Evolutionary conservation across 192 early-diverging fungal species (phyloP).

Genomic region (Backusella psychrophila): DNA sequence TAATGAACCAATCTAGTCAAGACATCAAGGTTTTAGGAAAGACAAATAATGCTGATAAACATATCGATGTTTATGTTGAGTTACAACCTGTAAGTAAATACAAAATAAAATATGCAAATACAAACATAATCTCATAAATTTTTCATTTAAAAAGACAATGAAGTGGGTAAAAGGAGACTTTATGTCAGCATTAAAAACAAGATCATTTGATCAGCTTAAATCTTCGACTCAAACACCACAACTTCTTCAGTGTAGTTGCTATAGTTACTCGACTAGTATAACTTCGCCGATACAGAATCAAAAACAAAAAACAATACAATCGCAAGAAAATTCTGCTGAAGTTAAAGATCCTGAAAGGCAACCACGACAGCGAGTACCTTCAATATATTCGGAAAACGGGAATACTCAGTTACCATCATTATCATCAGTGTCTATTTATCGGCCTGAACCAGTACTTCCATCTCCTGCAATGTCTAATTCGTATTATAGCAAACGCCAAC

Average conservation of each 20-base stretch:
- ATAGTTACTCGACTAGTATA: not conserved
- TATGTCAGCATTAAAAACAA: slow-evolving; percentile 15
- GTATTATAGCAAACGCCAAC: slow-evolving; percentile 1
- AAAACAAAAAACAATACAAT: not conserved
- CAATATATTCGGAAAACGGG: not conserved
- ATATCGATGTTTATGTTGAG: slow-evolving; percentile 20
- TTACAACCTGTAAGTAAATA: slow-evolving; percentile 29
- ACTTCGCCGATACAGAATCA: not conserved
- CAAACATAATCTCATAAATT: not conserved
- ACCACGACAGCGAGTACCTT: slow-evolving; percentile 1
- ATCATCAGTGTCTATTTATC: not conserved
- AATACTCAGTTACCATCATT: slow-evolving; percentile 1
- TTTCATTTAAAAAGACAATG: slow-evolving; percentile 11
- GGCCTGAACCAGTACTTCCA: slow-evolving; percentile 12
- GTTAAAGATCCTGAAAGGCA: slow-evolving; percentile 3
- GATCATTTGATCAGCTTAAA: slow-evolving; percentile 17
- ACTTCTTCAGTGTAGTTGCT: slow-evolving; percentile 13
- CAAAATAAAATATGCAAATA: not conserved
- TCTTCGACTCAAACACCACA: slow-evolving; percentile 5
- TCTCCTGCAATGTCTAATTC: not conserved
- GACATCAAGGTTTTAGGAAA: slow-evolving; percentile 19
- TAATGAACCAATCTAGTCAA: slow-evolving; percentile 17
- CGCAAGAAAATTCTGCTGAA: not conserved
- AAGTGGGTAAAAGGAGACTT: slow-evolving; percentile 27
- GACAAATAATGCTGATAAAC: not conserved